Evolutionary conservation across 169 alveolate genomes (phyloP).

Genomic region (Plasmodium knowlesi): DNA sequence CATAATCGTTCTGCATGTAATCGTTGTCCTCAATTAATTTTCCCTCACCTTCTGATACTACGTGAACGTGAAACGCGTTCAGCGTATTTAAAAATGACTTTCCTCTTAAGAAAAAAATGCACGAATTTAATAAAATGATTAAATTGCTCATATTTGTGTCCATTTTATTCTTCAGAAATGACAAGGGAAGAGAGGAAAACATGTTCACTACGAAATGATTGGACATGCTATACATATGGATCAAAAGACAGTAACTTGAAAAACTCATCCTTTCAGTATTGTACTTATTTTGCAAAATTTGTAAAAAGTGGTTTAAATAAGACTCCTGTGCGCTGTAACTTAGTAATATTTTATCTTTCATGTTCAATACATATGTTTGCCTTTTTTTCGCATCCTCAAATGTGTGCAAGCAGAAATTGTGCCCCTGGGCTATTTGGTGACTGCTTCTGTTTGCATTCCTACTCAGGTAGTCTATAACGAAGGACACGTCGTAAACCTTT

Average conservation of each 20-base stretch:
- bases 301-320: slow-evolving; percentile 49
- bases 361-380: slow-evolving; percentile 23
- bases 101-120: slow-evolving; percentile 57
- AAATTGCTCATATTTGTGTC: slow-evolving; percentile 17
- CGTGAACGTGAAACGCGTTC: slow-evolving; percentile 28
- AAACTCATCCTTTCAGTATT: slow-evolving; percentile 50
- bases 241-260: slow-evolving; percentile 14
- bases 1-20: background rate
- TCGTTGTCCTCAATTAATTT: background rate
- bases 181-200: slow-evolving; percentile 24
- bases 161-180: slow-evolving; percentile 61
- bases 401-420: background rate
- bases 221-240: slow-evolving; percentile 71
- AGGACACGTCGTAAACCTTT: slow-evolving; percentile 52
- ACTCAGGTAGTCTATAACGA: slow-evolving; percentile 28
- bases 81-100: slow-evolving; percentile 33
- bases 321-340: slow-evolving; percentile 32
- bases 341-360: slow-evolving; percentile 38
- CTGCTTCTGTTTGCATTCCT: background rate
- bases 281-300: slow-evolving; percentile 39
- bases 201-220: slow-evolving; percentile 52
- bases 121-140: slow-evolving; percentile 56
- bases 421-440: background rate
- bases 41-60: background rate
- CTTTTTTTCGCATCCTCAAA: slow-evolving; percentile 29